These are phyloP conservation scores for Coemansia sp. DNA, from an alignment of 192 early-diverging fungal genomes.

Conservation along the genomic window DNA sequence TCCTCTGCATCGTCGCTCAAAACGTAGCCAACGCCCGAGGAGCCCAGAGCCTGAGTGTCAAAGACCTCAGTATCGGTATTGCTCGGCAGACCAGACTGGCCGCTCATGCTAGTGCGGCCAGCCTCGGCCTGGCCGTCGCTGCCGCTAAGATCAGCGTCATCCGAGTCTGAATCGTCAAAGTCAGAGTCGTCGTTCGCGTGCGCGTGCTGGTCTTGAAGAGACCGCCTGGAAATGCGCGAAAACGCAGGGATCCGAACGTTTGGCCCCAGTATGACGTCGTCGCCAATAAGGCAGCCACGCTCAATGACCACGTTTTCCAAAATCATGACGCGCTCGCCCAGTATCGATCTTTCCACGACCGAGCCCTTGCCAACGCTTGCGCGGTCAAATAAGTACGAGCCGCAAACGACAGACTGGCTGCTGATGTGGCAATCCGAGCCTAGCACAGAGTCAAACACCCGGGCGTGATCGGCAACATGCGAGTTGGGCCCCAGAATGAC, in stretches of 20 bases:
- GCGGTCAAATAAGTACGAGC: constrained; percentile 87
- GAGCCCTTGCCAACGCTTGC: constrained; percentile 71
- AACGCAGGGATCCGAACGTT: constrained; percentile 67
- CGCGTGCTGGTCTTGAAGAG: constrained; percentile 7
- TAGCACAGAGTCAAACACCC: constrained; percentile 79
- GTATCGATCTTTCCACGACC: constrained; percentile 68
- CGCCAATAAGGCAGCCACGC: constrained; percentile 77
- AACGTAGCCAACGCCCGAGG: constrained; percentile 63
- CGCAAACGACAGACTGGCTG: constrained; percentile 74
- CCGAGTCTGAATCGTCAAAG: constrained; percentile 3
- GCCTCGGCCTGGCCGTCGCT: not conserved
- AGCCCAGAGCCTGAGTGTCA: constrained; percentile 56
- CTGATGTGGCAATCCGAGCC: constrained; percentile 84
- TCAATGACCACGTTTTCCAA: constrained; percentile 67
- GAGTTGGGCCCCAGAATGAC: constrained; percentile 83
- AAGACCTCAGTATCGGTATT: constrained; percentile 22
- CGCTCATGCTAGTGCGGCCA: not conserved
- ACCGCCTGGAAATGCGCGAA: constrained; percentile 61
- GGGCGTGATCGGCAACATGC: constrained; percentile 72
- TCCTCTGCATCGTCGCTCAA: constrained; percentile 60
- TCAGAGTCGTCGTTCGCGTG: constrained; percentile 26
- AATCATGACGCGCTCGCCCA: constrained; percentile 74
- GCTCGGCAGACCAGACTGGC: not conserved
- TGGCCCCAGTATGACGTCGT: constrained; percentile 71
- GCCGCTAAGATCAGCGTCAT: constrained; percentile 23